phyloP scores from a whole-genome alignment of 192 early-diverging fungal species.

The Phycomyces blakesleeanus region DNA sequence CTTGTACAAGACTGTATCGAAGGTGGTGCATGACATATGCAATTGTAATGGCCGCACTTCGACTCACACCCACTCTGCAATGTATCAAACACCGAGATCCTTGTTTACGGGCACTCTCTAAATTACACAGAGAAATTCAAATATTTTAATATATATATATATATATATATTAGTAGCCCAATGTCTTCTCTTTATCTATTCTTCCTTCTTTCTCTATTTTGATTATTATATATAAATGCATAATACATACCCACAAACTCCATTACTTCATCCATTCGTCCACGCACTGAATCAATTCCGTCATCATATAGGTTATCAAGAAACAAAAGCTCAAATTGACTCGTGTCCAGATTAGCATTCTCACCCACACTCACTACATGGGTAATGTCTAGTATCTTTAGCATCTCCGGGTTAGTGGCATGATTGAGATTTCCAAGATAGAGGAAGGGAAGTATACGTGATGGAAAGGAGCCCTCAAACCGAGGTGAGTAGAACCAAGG shows the following conservation, averaged over 20 bases:
- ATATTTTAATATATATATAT: no score
- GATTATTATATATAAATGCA: no score
- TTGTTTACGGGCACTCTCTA: slow-evolving; percentile 45
- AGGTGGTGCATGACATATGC: slow-evolving; percentile 54
- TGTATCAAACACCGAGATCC: slow-evolving; percentile 46
- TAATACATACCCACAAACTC: slow-evolving; percentile 47
- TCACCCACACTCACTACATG: slow-evolving; percentile 59
- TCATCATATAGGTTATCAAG: slow-evolving; percentile 59
- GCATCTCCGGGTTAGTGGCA: slow-evolving; percentile 54
- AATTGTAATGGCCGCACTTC: slow-evolving; percentile 57
- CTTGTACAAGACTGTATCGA: slow-evolving; percentile 43
- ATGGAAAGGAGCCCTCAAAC: slow-evolving; percentile 63
- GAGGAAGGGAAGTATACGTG: slow-evolving; percentile 51
- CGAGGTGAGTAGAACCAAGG: slow-evolving; percentile 51
- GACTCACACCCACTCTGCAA: slow-evolving; percentile 56
- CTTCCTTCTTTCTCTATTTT: no score
- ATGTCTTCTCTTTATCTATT: no score
- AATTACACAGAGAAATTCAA: neutral
- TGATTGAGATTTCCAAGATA: slow-evolving; percentile 62
- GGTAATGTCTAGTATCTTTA: slow-evolving; percentile 48
- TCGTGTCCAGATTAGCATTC: slow-evolving; percentile 40
- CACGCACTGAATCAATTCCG: slow-evolving; percentile 54
- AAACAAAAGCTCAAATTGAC: slow-evolving; percentile 41
- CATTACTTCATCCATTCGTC: slow-evolving; percentile 43
- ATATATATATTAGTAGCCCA: no score